Percentiles rank a stretch among this genome's conserved stretches.
These are phyloP conservation scores for Seiridium unicorne DNA, from an alignment of 2,329 filamentous ascomycete genomes.

Conservation along the genomic window DNA sequence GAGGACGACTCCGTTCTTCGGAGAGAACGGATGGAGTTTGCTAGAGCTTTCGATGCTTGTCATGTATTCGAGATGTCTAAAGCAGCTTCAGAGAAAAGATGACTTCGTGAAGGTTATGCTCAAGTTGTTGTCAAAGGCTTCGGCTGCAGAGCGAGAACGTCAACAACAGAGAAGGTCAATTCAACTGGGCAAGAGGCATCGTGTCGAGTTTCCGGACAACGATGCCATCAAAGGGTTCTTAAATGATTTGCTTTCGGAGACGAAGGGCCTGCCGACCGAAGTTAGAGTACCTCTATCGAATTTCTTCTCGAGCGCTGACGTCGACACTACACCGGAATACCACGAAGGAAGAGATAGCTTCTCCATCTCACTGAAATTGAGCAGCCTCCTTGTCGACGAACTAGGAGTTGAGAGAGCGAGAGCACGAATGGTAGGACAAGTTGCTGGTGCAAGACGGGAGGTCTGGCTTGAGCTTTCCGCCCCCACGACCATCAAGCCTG, in stretches of 20 bases:
- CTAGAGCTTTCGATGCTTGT: constrained; percentile 82
- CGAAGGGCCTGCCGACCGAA: constrained; percentile 50
- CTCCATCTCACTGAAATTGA: constrained; percentile 63
- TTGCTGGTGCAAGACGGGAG: constrained; percentile 60
- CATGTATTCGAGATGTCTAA: constrained; percentile 81
- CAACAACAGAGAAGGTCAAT: constrained; percentile 36
- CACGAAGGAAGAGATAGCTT: constrained; percentile 73
- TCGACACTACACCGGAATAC: constrained; percentile 70
- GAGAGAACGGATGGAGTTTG: constrained; percentile 72
- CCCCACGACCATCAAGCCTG: constrained; percentile 49
- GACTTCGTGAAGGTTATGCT: constrained; percentile 78
- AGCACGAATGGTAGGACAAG: constrained; percentile 59
- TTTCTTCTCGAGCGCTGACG: constrained; percentile 69
- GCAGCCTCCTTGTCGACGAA: constrained; percentile 70
- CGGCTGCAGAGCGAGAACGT: constrained; percentile 50
- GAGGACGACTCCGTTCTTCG: constrained; percentile 75
- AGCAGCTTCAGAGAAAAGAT: constrained; percentile 70
- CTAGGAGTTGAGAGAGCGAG: constrained; percentile 65
- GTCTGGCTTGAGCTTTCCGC: constrained; percentile 58
- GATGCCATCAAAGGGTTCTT: constrained; percentile 46
- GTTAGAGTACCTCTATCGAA: constrained; percentile 66
- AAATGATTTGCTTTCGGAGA: constrained; percentile 43
- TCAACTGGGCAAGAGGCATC: constrained; percentile 32
- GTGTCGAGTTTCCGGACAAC: constrained; percentile 25
- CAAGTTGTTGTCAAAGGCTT: constrained; percentile 69